Evolutionary conservation across 495 filamentous ascomycete genomes (phyloP).

Genomic region (Halenospora varia): DNA sequence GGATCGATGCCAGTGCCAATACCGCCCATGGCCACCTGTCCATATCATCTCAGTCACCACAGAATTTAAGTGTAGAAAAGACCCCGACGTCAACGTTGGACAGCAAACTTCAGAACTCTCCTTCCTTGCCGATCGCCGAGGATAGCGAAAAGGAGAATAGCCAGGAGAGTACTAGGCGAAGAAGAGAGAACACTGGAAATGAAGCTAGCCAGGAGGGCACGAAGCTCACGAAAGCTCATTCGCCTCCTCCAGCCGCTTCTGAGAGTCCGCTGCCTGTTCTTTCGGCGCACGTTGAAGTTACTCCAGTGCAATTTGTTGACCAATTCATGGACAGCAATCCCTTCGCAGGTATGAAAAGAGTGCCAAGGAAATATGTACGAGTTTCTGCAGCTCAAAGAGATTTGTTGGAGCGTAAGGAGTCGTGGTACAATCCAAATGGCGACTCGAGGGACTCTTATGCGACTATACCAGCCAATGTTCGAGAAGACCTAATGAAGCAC

Average conservation of each 20-base stretch:
- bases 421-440: conserved; percentile 30
- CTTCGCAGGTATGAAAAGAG: conserved; percentile 31
- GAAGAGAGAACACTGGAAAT: no score
- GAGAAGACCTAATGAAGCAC: conserved; percentile 30
- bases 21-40: background rate
- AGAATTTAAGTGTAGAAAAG: background rate
- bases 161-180: conserved; percentile 8
- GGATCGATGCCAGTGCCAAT: background rate
- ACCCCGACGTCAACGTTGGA: background rate
- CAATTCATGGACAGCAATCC: conserved; percentile 14
- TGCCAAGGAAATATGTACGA: conserved; percentile 42
- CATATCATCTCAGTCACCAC: background rate
- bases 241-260: background rate
- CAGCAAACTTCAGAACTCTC: background rate
- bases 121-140: background rate
- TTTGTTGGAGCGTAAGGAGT: conserved; percentile 47
- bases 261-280: background rate
- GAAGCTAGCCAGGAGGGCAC: no score
- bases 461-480: conserved; percentile 36
- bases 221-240: background rate
- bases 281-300: background rate
- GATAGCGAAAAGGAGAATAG: conserved; percentile 21
- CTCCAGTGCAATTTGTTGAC: conserved; percentile 5
- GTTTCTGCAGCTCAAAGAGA: conserved; percentile 58
- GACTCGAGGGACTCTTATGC: conserved; percentile 16